Conservation (phyloP, 305 asterid genomes). For the Coffea humblotiana region DNA sequence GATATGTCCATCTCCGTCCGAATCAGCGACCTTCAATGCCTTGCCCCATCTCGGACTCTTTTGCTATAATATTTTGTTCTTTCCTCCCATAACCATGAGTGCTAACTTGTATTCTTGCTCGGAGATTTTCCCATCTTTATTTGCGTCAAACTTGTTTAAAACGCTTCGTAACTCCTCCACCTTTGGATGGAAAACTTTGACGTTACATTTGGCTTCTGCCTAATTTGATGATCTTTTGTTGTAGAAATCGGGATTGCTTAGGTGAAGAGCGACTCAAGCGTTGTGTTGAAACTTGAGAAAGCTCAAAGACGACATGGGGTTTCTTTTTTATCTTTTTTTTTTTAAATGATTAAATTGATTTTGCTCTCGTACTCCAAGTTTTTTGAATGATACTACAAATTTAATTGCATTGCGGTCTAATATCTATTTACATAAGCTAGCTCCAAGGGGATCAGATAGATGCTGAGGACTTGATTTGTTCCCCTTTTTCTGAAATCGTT, state of each 20-base stretch:
- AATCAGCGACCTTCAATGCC: conserved; percentile 33
- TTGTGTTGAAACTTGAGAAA: neutral
- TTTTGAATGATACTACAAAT: neutral
- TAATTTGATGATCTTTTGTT: neutral
- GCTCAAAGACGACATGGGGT: neutral
- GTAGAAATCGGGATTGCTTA: neutral
- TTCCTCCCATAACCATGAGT: conserved; percentile 24
- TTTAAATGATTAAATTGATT: no score
- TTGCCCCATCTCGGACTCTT: conserved; percentile 13
- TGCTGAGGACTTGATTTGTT: neutral
- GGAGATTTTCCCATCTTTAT: conserved; percentile 48
- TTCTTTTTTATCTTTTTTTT: no score
- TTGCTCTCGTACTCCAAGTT: neutral
- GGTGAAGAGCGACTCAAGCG: neutral
- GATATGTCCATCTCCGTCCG: conserved; percentile 45
- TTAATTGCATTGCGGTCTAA: neutral
- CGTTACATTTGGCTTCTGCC: neutral
- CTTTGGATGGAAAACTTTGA: neutral
- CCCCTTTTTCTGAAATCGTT: neutral
- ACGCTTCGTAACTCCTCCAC: conserved; percentile 33
- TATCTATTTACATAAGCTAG: neutral
- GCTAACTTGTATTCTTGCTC: conserved; percentile 29
- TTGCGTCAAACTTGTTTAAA: conserved; percentile 35
- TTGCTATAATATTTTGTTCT: neutral
- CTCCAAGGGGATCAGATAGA: neutral